Evolutionary conservation across 208 protist genomes (phyloP), one percentile per base, ranked within the genome.

Genomic region (Acanthamoeba quina): DNA sequence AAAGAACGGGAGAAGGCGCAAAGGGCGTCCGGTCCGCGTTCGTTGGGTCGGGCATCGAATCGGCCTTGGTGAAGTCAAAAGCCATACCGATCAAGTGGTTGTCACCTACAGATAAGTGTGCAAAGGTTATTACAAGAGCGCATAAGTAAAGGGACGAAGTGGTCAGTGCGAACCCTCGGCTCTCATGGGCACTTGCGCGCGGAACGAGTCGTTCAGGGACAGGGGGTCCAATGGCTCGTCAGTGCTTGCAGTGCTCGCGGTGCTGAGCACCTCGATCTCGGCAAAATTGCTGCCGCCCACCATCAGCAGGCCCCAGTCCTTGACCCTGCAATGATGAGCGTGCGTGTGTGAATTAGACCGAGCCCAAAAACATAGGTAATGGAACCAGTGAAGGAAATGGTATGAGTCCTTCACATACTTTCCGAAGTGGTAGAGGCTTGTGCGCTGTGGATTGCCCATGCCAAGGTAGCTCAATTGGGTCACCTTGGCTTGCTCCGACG

Each of bases 1-100:
- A 54, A n/a, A 90, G 54, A 21, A 72, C 37, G 26, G 83, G 83
- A 17, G 83, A 62, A 11, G 83, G 83, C 19, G 83, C 29, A 70
- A 90, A 90, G 49, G 83, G 83, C 5, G 83, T 90, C 5, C 83
- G 83, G 31, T 90, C 83, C 54, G 83, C 15, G 29, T 90, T 90
- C 24, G 83, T 54, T 10, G 83, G 83, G 58, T 90, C 83, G 31
- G 83, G 83, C 41, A 44, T 44, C 19, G 83, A n/a, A 29, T 90
- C 60, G 34, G n/a, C 0, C 9, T 52, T n/a, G 31, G 83, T 90
- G 24, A 70, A 54, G 44, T 90, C 83, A 31, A 90, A 54, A 1
- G 56, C 31, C 83, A 90, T 70, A 31, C 83, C 83, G 31, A 90
- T 6, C 19, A 90, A 60, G 49, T 88, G 83, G 24, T 66, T 90